These are phyloP conservation scores for Syzygium grande DNA, from an alignment of 345 rosid species.

Conservation along the genomic window DNA sequence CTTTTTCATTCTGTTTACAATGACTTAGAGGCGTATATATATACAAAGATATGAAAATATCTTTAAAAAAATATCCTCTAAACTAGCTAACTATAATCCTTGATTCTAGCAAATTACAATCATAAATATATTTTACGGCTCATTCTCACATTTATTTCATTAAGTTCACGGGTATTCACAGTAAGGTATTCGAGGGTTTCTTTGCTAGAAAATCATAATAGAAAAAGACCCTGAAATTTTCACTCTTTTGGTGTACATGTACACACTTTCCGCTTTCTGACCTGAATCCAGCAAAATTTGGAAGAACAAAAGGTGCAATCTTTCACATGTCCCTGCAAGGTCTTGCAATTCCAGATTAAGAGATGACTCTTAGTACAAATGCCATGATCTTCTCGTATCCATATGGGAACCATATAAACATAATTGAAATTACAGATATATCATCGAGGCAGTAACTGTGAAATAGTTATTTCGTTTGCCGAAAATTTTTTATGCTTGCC, in stretches of 20 bases:
- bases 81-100: too few relatives aligned
- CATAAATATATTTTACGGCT: too few relatives aligned
- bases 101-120: too few relatives aligned
- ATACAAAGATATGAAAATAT: too few relatives aligned
- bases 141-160: too few relatives aligned
- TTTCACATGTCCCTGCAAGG: not conserved
- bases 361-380: not conserved
- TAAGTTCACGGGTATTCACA: too few relatives aligned
- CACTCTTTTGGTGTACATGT: not conserved
- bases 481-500: not conserved
- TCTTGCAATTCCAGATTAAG: not conserved
- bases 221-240: not conserved
- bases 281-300: constrained; percentile 3
- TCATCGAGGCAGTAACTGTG: not conserved
- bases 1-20: too few relatives aligned
- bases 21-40: too few relatives aligned
- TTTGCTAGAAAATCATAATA: not conserved
- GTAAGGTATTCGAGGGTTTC: not conserved
- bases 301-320: not conserved
- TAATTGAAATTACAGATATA: not conserved
- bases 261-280: not conserved
- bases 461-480: not conserved
- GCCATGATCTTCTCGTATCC: not conserved
- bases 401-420: not conserved
- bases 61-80: too few relatives aligned